A percentile compares a stretch with the other conserved stretches of the same genome.
These are phyloP conservation scores for Yueomyces sp. DNA, from an alignment of 1,139 yeast genomes.

Conservation along the genomic window DNA sequence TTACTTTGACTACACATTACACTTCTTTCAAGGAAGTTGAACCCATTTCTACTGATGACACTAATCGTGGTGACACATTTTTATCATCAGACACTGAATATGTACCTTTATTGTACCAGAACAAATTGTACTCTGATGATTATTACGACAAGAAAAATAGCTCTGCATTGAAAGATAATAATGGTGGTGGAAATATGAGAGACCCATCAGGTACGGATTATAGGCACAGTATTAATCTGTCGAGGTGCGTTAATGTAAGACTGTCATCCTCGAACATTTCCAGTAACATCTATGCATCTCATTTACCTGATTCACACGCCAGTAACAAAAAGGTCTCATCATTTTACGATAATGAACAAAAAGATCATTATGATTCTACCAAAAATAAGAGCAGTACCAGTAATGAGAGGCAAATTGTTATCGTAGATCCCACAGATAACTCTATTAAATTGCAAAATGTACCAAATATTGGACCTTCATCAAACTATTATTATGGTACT, in stretches of 20 bases:
- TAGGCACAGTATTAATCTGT: slow-evolving; percentile 16
- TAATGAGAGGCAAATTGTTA: slow-evolving; percentile 2
- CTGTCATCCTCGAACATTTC: slow-evolving; percentile 20
- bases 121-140: not conserved
- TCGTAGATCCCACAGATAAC: slow-evolving; percentile 12
- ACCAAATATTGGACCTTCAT: slow-evolving; percentile 1
- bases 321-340: not conserved
- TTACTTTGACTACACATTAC: slow-evolving; percentile 16
- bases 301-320: not conserved
- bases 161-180: slow-evolving; percentile 1
- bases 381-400: not conserved
- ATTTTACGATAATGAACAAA: not conserved
- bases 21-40: slow-evolving; percentile 17
- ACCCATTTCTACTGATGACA: not conserved
- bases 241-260: slow-evolving; percentile 21
- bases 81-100: not conserved
- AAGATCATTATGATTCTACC: too few species aligned
- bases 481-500: slow-evolving; percentile 3
- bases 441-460: slow-evolving; percentile 7
- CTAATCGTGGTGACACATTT: not conserved
- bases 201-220: not conserved
- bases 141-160: not conserved
- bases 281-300: slow-evolving; percentile 19
- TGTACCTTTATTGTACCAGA: not conserved
- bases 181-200: slow-evolving; percentile 1